Percentiles rank a stretch among this genome's conserved stretches.
These are phyloP conservation scores for Ascochyta viciae-villosae DNA, from an alignment of 2,329 filamentous ascomycete species.

Conservation along the genomic window DNA sequence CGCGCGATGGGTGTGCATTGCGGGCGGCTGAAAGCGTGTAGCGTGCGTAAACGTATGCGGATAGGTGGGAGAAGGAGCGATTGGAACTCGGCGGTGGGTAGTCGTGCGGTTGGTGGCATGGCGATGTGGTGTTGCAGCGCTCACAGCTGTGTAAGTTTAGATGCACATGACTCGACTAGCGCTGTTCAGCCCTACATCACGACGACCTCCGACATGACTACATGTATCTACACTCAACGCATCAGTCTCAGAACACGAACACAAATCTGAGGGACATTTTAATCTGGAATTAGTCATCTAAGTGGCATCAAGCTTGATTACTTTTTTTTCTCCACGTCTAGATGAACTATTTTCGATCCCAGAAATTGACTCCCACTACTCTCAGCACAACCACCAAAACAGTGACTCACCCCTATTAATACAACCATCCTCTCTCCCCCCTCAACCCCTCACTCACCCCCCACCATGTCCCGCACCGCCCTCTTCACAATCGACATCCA, in stretches of 20 bases:
- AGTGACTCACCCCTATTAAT: too few relatives aligned
- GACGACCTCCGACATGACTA: neutral
- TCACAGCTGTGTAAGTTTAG: neutral
- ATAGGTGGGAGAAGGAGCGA: slow-evolving; percentile 31
- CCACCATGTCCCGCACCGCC: slow-evolving; percentile 16
- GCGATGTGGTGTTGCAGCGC: slow-evolving; percentile 7
- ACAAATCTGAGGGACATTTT: too few relatives aligned
- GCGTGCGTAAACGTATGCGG: slow-evolving; percentile 17
- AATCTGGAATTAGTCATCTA: too few relatives aligned
- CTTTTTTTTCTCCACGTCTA: too few relatives aligned
- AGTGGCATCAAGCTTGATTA: too few relatives aligned
- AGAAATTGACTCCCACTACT: neutral
- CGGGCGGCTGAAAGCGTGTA: slow-evolving; percentile 23
- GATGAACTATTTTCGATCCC: too few relatives aligned
- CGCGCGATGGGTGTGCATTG: slow-evolving; percentile 15
- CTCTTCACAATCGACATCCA: slow-evolving; percentile 22
- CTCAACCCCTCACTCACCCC: neutral
- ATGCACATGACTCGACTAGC: slow-evolving; percentile 5
- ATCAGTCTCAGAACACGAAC: too few relatives aligned
- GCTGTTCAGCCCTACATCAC: neutral
- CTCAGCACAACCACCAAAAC: neutral
- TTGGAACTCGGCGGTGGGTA: slow-evolving; percentile 25
- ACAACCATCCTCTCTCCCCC: neutral
- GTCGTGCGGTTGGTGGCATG: slow-evolving; percentile 23
- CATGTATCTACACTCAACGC: too few relatives aligned